These are phyloP conservation scores for Plenodomus biglobosus DNA, from an alignment of 2,329 filamentous ascomycete species.

Conservation along the genomic window DNA sequence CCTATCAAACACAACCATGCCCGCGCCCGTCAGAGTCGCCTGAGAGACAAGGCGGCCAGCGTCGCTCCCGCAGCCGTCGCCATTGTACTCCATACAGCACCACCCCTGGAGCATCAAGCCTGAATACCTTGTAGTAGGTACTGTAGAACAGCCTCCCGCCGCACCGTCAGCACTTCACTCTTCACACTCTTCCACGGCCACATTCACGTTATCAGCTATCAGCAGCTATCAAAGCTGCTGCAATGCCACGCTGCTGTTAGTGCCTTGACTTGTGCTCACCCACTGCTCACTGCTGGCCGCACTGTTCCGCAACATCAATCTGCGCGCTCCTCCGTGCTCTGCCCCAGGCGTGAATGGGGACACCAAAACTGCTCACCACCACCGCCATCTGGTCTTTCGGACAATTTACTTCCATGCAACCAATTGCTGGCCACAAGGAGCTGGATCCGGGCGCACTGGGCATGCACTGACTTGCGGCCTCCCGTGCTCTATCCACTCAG, in stretches of 20 bases:
- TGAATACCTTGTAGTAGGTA: no score
- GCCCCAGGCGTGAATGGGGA: not conserved
- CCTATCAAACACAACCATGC: slow-evolving; percentile 16
- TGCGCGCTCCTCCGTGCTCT: slow-evolving; percentile 24
- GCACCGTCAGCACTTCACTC: no score
- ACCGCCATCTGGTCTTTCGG: not conserved
- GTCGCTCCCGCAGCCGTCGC: slow-evolving; percentile 16
- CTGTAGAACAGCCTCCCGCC: no score
- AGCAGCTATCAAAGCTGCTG: no score
- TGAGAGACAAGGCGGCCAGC: slow-evolving; percentile 19
- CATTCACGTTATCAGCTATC: no score
- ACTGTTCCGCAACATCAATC: slow-evolving; percentile 19
- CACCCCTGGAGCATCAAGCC: no score
- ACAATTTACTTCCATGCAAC: slow-evolving; percentile 13
- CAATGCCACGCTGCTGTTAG: no score
- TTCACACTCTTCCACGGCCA: no score
- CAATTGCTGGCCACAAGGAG: slow-evolving; percentile 17
- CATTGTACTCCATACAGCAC: no score
- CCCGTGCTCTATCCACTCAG: slow-evolving; percentile 15
- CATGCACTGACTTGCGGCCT: slow-evolving; percentile 12
- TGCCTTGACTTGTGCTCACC: not conserved
- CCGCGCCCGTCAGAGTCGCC: slow-evolving; percentile 7
- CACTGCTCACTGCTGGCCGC: slow-evolving; percentile 4
- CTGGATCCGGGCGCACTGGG: slow-evolving; percentile 19
- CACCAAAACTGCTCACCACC: no score